Percentiles rank a stretch among this genome's conserved stretches.
These are phyloP conservation scores for Termitomyces bulborhizus DNA, from an alignment of 768 basidiomycete species.

Conservation along the genomic window DNA sequence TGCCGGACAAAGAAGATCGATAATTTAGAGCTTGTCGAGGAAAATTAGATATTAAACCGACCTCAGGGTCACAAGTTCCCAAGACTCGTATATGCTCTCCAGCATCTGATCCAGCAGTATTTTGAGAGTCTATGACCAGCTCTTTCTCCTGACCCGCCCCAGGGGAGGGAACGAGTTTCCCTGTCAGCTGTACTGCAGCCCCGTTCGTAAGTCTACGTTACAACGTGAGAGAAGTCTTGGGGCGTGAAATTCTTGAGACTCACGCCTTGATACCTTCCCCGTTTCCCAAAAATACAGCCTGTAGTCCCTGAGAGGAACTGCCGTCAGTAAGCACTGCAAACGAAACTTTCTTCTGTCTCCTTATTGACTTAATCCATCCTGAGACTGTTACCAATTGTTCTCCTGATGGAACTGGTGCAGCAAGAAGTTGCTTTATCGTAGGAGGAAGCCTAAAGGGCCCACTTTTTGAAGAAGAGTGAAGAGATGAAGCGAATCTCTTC, in stretches of 20 bases:
- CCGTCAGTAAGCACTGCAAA: slow-evolving; percentile 85
- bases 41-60: slow-evolving; percentile 11
- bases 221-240: background rate
- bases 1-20: slow-evolving; percentile 25
- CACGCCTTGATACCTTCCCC: slow-evolving; percentile 24
- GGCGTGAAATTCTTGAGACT: background rate
- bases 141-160: slow-evolving; percentile 44
- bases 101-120: background rate
- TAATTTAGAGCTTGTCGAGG: background rate
- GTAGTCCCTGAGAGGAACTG: slow-evolving; percentile 60
- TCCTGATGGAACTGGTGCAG: background rate
- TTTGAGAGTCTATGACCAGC: slow-evolving; percentile 33
- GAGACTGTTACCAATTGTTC: slow-evolving; percentile 38
- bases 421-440: slow-evolving; percentile 12
- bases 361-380: slow-evolving; percentile 84
- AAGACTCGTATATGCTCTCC: slow-evolving; percentile 30
- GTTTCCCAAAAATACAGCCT: slow-evolving; percentile 61
- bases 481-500: slow-evolving; percentile 7
- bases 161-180: slow-evolving; percentile 37
- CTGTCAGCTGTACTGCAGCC: slow-evolving; percentile 19
- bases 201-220: slow-evolving; percentile 17
- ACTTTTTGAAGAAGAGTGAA: background rate
- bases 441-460: slow-evolving; percentile 12
- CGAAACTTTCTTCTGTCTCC: slow-evolving; percentile 82
- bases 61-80: slow-evolving; percentile 43